A percentile compares a stretch with the other conserved stretches of the same genome.
These are phyloP conservation scores for Aspergillus aculeatinus DNA, from an alignment of 2,329 filamentous ascomycete genomes.

Conservation along the genomic window DNA sequence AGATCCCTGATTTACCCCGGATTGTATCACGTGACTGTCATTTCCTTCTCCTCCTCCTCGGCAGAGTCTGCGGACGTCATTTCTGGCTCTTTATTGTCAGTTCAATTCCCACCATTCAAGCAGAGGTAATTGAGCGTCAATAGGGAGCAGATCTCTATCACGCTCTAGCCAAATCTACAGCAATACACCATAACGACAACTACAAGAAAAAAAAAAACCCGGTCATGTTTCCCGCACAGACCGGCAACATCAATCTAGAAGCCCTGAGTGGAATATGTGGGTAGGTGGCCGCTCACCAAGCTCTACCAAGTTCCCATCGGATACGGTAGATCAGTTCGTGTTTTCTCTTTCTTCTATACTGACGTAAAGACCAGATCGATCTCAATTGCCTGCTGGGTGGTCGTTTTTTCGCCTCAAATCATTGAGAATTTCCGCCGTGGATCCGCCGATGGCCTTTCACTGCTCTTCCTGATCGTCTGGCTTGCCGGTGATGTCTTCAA, in stretches of 20 bases:
- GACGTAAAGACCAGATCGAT: slow-evolving; percentile 64
- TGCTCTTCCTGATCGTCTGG: slow-evolving; percentile 93
- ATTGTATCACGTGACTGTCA: slow-evolving; percentile 6
- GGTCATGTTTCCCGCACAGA: slow-evolving; percentile 41
- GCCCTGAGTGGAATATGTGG: slow-evolving; percentile 90
- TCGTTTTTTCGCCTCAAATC: slow-evolving; percentile 96
- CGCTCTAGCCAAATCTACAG: neutral
- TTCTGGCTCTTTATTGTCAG: neutral
- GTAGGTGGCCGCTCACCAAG: slow-evolving; percentile 45
- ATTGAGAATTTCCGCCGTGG: slow-evolving; percentile 86
- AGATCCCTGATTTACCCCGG: slow-evolving; percentile 4
- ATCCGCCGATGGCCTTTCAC: slow-evolving; percentile 82
- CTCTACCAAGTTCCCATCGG: neutral
- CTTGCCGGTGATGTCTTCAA: slow-evolving; percentile 94
- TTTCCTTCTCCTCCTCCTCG: neutral
- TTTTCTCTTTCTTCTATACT: neutral
- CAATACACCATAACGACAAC: neutral
- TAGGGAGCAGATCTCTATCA: slow-evolving; percentile 8
- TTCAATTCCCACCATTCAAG: neutral
- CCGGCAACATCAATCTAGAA: slow-evolving; percentile 73
- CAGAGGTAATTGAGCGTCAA: neutral
- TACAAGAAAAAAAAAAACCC: neutral
- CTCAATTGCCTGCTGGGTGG: slow-evolving; percentile 95
- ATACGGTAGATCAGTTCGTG: neutral
- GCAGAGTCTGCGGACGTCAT: slow-evolving; percentile 15